Conservation (phyloP, 2,329 filamentous ascomycete species). For the Fusarium verrucosum region DNA sequence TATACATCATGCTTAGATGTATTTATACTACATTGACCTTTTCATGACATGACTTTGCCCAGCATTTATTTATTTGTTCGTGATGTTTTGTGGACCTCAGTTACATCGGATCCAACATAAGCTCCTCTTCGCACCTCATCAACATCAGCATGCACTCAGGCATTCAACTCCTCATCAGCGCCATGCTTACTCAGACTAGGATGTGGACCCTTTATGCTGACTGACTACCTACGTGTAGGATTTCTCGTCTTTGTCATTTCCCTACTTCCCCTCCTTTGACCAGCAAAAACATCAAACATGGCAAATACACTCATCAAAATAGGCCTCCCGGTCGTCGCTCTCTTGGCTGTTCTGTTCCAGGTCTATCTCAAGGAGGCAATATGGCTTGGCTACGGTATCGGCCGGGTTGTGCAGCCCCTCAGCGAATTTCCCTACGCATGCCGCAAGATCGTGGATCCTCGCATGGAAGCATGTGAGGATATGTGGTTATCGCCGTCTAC, state of each 20-base stretch:
- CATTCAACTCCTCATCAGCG: background rate
- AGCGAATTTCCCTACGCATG: constrained; percentile 41
- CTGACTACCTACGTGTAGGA: too few relatives aligned
- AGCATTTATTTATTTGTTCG: background rate
- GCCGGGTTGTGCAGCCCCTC: constrained; percentile 31
- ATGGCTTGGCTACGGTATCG: constrained; percentile 39
- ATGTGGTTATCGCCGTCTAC: constrained; percentile 42
- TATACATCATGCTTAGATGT: background rate
- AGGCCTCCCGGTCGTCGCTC: constrained; percentile 16
- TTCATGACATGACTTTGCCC: background rate
- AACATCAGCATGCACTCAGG: too few relatives aligned
- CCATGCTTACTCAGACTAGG: background rate
- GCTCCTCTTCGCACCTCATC: too few relatives aligned
- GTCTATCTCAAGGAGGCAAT: constrained; percentile 35
- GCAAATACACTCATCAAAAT: constrained; percentile 6
- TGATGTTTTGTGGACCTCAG: background rate
- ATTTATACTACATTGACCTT: constrained; percentile 11
- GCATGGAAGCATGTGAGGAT: constrained; percentile 40
- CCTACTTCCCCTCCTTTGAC: background rate
- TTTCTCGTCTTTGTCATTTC: too few relatives aligned
- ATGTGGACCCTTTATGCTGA: background rate
- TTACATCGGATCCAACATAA: too few relatives aligned
- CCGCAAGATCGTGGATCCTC: constrained; percentile 31
- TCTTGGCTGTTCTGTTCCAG: constrained; percentile 38
- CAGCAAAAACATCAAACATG: constrained; percentile 7